Evolutionary conservation across 2,329 filamentous ascomycete genomes (phyloP), one percentile per base, ranked within the genome.

Genomic region (Microcyclospora tardicrescens): DNA sequence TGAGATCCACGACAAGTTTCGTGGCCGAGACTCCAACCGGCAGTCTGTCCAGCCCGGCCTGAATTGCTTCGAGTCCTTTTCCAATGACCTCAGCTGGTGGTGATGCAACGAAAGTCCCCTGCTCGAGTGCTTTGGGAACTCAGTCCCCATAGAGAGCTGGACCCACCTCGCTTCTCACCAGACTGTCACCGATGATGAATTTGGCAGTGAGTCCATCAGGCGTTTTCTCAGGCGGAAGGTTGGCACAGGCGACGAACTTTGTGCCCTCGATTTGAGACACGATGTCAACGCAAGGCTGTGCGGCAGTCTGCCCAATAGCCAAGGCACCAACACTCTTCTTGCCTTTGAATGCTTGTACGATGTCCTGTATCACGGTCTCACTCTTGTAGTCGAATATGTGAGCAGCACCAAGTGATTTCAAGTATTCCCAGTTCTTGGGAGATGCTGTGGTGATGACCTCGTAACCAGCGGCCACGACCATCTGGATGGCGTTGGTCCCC

Each of bases 351-450:
- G 38, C 38, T 6, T 39, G 39, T 1, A 31, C 34, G 28, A 52
- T 38, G 11, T 48, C 40, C 4, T 48, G 41, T 13, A 52, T 35
- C 5, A 64, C 57, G 4, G 65, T 59, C 2, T 53, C 51, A 2
- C 49, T 34, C 2, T 61, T 53, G 12, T 75, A 73, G 43, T 73
- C 68, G 42, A 72, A 72, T 38, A 61, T 64, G 6, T 51, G 53
- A n/a, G 34, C 28, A 13, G 66, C 69, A 1, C 70, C 69, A 0
- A 71, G 50, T 2, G 42, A 43, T 28, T 43, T 48, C 10, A 72
- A 51, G 24, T 57, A 52, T 2, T 47, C 59, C 42, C 72, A 67
- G 6, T 55, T 54, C 16, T 45, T 42, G 1, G 45, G 36, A 5
- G 51, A 55, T 1, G 55, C 52, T 3, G 56, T 58, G 3, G 51